These are phyloP conservation scores for Colletotrichum aenigma DNA, from an alignment of 2,329 filamentous ascomycete genomes.

Conservation along the genomic window DNA sequence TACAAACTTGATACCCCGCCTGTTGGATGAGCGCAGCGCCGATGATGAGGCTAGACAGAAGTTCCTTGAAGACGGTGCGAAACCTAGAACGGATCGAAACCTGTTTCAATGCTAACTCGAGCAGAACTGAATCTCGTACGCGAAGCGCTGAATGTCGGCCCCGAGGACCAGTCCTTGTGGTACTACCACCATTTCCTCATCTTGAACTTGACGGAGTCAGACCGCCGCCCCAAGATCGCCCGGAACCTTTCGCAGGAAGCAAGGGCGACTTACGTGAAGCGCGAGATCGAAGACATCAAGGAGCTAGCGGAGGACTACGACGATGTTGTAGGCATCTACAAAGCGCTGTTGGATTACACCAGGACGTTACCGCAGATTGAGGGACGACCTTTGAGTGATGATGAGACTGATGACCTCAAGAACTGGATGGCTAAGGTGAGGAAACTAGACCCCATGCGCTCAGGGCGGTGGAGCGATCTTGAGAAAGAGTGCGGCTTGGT, in stretches of 20 bases:
- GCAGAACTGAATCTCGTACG: conserved; percentile 77
- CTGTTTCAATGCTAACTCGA: too few species aligned
- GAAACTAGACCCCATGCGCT: conserved; percentile 74
- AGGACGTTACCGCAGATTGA: conserved; percentile 61
- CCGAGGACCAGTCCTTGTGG: conserved; percentile 95
- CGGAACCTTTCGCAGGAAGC: conserved; percentile 66
- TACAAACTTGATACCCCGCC: conserved; percentile 78
- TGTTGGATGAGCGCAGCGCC: conserved; percentile 74
- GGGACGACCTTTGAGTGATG: conserved; percentile 38
- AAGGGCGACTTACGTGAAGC: conserved; percentile 66
- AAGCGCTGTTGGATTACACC: conserved; percentile 80
- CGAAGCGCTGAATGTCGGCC: conserved; percentile 83
- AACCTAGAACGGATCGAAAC: too few species aligned
- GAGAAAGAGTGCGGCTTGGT: conserved; percentile 34
- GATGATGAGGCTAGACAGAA: conserved; percentile 64
- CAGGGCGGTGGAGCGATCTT: conserved; percentile 77
- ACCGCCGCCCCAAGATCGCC: conserved; percentile 62
- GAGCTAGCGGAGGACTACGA: conserved; percentile 65
- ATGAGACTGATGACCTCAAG: conserved; percentile 50
- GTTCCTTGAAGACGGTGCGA: conserved; percentile 73
- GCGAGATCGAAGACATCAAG: conserved; percentile 76
- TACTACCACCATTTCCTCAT: conserved; percentile 94
- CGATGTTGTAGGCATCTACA: conserved; percentile 82
- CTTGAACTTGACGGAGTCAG: conserved; percentile 63
- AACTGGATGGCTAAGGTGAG: conserved; percentile 70